Evolutionary conservation across 2,329 filamentous ascomycete species (phyloP).

Genomic region (Aureobasidium zeae): DNA sequence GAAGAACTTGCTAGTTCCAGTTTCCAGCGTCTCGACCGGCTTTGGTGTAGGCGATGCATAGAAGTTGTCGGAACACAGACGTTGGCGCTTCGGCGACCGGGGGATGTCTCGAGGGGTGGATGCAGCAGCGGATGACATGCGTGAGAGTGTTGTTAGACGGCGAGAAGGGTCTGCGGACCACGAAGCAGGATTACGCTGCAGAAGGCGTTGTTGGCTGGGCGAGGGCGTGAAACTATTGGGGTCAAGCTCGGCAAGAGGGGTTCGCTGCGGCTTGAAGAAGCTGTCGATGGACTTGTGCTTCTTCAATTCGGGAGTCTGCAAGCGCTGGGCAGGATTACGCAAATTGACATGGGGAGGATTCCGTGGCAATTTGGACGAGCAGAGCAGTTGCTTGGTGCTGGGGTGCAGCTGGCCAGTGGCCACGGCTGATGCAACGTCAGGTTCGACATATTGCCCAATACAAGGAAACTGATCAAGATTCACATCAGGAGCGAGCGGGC

Average conservation of each 20-base stretch:
- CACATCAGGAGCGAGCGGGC: constrained; percentile 52
- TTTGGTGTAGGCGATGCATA: constrained; percentile 18
- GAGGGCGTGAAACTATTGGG: constrained; percentile 59
- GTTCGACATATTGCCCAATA: constrained; percentile 61
- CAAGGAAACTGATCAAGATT: constrained; percentile 65
- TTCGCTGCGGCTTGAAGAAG: constrained; percentile 56
- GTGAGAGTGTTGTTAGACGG: constrained; percentile 26
- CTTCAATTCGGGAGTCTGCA: constrained; percentile 45
- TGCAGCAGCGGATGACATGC: constrained; percentile 23
- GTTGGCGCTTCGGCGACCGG: constrained; percentile 33
- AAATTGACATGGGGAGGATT: background rate
- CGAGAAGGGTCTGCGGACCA: constrained; percentile 42
- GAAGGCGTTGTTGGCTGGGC: constrained; percentile 51
- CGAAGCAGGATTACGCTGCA: constrained; percentile 45
- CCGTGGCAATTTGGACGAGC: constrained; percentile 26
- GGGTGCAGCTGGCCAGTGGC: constrained; percentile 78
- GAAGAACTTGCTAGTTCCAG: constrained; percentile 40
- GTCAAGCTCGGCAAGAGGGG: constrained; percentile 57
- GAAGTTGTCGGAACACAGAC: constrained; percentile 37
- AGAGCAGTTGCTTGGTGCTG: constrained; percentile 65
- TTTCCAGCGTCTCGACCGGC: constrained; percentile 19
- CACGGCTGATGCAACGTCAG: constrained; percentile 61
- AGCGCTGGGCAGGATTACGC: constrained; percentile 6
- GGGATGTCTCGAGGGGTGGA: constrained; percentile 35
- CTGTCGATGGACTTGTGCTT: constrained; percentile 52